Base-by-base conservation (phyloP, 345 rosid species). In the Aquilaria sinensis region DNA sequence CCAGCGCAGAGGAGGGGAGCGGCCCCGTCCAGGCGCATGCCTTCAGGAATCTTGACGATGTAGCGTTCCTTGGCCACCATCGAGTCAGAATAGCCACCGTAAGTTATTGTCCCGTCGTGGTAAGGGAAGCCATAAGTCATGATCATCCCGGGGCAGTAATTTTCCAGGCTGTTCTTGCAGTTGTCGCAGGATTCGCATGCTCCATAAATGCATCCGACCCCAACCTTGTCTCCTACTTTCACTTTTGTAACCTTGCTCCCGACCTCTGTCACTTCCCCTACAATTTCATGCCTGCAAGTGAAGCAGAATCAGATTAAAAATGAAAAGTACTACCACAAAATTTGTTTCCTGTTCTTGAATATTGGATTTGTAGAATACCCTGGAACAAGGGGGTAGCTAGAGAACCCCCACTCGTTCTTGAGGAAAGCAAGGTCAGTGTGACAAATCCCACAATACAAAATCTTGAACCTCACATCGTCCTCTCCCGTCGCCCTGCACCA, bases 1-100 rank as follows among this genome's bases (percentile, higher is more conserved):
- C 92, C 96, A 6, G 86, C 89, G 54, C 96, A 88, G 2, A 88
- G 83, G 41, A 88, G 71, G 3, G 92, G 93, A 1, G 93, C 96
- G 5, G 67, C 75, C 2, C 78, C 65, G 3, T 82, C 89, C 4
- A 85, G 81, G 10, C 83, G 76, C 60, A 85, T 56, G 49, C 62
- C 76, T 11, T 81, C 78, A 0, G 90, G 93, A 47, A 89, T 70
- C 12, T 68, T 66, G 29, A 86, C 68, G 2, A 86, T 64, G 63
- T 77, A 89, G 33, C 72, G 87, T 45, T 86, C 77, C 10, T 84
- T 74, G 0, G 76, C 78, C 0, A 84, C 81, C 77, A 84, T 84
- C 41, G 63, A 33, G 68, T 87, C 75, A 14, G 92, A 83, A 32
- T 78, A 82, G 16, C 88, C 91, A 13, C 86, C 88, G 48, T 85